Evolutionary conservation across 2,329 filamentous ascomycete species (phyloP).

Genomic region (Cadophora luteo-olivacea): DNA sequence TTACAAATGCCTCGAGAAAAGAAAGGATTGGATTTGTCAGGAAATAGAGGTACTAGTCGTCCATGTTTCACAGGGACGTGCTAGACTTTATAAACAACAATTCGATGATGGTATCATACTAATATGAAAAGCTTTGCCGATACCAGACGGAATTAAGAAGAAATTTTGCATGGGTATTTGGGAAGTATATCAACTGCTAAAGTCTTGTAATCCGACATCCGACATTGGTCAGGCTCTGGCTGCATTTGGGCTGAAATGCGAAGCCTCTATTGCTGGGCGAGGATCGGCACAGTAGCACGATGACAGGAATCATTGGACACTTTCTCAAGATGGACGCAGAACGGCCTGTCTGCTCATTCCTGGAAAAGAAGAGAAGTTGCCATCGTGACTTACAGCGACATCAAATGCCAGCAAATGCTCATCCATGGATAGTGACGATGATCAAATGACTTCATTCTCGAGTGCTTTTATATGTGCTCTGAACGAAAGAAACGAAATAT

Average conservation of each 20-base stretch:
- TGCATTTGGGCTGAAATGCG: neutral
- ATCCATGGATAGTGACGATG: neutral
- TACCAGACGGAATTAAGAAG: conserved; percentile 14
- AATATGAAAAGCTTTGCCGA: conserved; percentile 19
- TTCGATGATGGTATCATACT: conserved; percentile 3
- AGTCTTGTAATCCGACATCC: neutral
- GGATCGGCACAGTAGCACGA: neutral
- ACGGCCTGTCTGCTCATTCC: neutral
- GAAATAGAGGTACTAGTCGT: neutral
- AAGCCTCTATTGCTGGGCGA: neutral
- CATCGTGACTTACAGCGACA: neutral
- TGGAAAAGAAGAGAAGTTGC: neutral
- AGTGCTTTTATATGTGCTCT: neutral
- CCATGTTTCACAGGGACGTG: neutral
- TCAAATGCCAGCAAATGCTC: neutral
- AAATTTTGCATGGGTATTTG: conserved; percentile 6
- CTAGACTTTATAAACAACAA: neutral
- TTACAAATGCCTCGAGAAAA: neutral
- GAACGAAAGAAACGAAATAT: neutral
- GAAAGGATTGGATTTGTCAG: neutral
- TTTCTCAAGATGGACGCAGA: too few relatives aligned
- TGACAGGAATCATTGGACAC: neutral
- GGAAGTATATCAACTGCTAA: neutral
- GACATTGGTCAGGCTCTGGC: conserved; percentile 5
- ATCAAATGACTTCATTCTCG: neutral